Evolutionary conservation across 2,329 filamentous ascomycete genomes (phyloP), one percentile per base, ranked within the genome.

Genomic region (Aspergillus chevalieri): DNA sequence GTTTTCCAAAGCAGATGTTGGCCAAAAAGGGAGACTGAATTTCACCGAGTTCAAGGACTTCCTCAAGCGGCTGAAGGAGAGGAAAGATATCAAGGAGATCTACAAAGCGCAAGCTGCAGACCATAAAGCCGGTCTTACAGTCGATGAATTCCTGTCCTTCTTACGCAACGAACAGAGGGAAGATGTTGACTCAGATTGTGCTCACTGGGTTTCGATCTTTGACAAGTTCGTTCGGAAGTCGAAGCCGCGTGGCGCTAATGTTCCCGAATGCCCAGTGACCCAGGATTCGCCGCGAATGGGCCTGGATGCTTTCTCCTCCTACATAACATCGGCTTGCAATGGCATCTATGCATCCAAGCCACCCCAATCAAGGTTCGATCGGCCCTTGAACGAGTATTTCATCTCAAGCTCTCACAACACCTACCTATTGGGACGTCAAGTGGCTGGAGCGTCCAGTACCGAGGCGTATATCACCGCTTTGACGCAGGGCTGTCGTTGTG

Each of bases 361-460:
- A n/a, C 70, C 79, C 10, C 73, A 82, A 24, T 82, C 83, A 48
- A 75, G 75, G 5, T 81, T 96, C 48, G 84, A 95, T 63, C 83
- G 87, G 21, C 93, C 93, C 0, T 75, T 97, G 66, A 95, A 95
- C 65, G 92, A 97, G 65, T 98, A 98, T 70, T 96, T 90, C 74
- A 93, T 98, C 57, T 97, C 92, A 1, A 96, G 91, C 74, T 97
- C 93, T 1, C 93, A 98, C 77, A 98, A 98, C 70, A 98, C 93
- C 0, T 98, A 98, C 63, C 83, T 98, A 1, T 78, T 94, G 4
- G 93, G 93, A 12, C 85, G 91, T 47, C 93, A 98, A 67, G 85
- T 97, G 2, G 86, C 84, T 9, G 92, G 92, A 24, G 82, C 87
- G 42, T 96, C 93, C 2, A 97, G 91, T 64, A 87, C 94, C 2